phyloP scores from a whole-genome alignment of 192 early-diverging fungal species.

The Spinellus fusiger region DNA sequence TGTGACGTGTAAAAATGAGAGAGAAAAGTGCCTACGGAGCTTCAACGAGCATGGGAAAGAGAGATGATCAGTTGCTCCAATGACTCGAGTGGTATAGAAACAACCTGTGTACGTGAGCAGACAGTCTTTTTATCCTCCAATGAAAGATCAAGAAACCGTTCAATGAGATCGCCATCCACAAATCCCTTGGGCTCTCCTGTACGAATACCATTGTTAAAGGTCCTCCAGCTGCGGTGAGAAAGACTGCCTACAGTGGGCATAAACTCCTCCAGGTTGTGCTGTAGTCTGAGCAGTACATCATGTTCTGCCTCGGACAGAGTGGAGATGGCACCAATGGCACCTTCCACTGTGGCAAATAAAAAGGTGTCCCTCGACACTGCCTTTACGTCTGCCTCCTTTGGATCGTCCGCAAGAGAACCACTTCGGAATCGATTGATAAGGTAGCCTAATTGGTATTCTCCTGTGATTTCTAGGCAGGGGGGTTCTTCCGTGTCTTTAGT shows the following conservation, averaged over 20 bases:
- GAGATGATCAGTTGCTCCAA: no score
- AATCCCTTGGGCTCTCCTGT: slow-evolving; percentile 44
- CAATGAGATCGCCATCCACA: slow-evolving; percentile 92
- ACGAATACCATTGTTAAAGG: slow-evolving; percentile 50
- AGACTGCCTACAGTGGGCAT: slow-evolving; percentile 54
- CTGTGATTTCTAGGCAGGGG: slow-evolving; percentile 46
- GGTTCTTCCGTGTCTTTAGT: slow-evolving; percentile 40
- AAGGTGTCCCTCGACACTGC: slow-evolving; percentile 49
- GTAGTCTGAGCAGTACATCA: slow-evolving; percentile 52
- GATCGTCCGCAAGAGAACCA: slow-evolving; percentile 39
- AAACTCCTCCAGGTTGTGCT: slow-evolving; percentile 56
- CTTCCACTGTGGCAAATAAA: slow-evolving; percentile 74
- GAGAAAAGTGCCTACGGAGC: no score
- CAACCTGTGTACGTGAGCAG: no score
- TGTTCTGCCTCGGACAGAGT: slow-evolving; percentile 55
- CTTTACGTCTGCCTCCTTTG: slow-evolving; percentile 47
- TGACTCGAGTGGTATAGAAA: no score
- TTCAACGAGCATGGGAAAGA: no score
- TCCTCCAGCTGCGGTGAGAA: slow-evolving; percentile 60
- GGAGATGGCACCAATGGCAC: slow-evolving; percentile 74
- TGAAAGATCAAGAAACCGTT: slow-evolving; percentile 67
- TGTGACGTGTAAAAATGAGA: background rate
- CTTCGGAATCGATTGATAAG: slow-evolving; percentile 69
- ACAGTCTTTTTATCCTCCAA: slow-evolving; percentile 31
- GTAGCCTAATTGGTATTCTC: slow-evolving; percentile 77